Evolutionary conservation across 2,329 filamentous ascomycete genomes (phyloP), one percentile per base, ranked within the genome.

Genomic region (Colletotrichum spinosum): DNA sequence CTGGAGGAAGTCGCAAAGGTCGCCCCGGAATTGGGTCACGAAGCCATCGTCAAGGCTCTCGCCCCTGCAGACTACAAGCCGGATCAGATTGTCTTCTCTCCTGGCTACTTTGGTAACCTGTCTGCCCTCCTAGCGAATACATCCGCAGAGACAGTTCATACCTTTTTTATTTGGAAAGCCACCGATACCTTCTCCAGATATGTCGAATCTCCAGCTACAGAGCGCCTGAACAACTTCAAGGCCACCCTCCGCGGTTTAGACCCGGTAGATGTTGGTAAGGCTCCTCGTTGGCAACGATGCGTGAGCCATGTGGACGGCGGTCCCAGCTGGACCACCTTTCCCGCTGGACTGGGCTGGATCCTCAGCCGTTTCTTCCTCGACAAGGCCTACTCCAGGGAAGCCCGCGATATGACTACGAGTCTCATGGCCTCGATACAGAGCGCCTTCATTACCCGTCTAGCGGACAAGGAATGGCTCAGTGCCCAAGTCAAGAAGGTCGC

Each of bases 371-470:
- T 92, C 77, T 93, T 89, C 68, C 81, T 92, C 2, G 85, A 92
- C 67, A 86, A 86, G 51, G 84, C 89, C 1, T 92, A 92, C 71
- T 87, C 88, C 0, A 83, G 88, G 11, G 84, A 87, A 33, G 88
- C 89, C 0, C 91, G 91, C 71, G 77, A 86, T 2, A 85, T 91
- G 46, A 88, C 89, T 11, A 87, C 92, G 56, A 83, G 87, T 55
- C 88, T 93, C 69, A 85, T 92, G n/a, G 84, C 85, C 12, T 87
- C 91, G 68, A 89, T 93, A 72, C 91, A 91, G 74, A 80, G 84
- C n/a, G 83, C 86, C 13, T 93, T 92, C 70, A 83, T 86, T 2
- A 71, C 85, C 56, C 89, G 86, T 60, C 77, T 92, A 41, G 79
- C 84, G 33, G 75, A 78, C 2, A 86, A 86, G 0, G 77, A 81